Conservation (phyloP, 345 rosid species). For the Gossypium anomalum region DNA sequence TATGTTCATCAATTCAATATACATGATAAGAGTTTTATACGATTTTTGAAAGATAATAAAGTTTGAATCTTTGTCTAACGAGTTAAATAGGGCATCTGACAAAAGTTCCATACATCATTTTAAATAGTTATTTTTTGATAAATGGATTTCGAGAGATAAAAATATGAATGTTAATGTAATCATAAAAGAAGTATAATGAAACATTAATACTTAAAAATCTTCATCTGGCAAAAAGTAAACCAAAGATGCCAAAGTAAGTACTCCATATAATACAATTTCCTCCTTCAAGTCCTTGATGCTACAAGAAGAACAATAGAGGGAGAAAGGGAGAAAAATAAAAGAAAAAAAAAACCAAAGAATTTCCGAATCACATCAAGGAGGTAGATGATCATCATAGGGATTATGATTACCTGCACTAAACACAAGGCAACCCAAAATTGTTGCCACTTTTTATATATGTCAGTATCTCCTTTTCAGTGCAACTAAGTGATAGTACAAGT, state of each 20-base stretch:
- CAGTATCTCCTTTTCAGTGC: conserved; percentile 22
- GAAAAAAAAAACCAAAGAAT: conserved; percentile 4
- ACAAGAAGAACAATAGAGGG: conserved; percentile 13
- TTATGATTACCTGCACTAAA: conserved; percentile 22
- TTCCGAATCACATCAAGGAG: conserved; percentile 22
- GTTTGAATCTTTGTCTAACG: no score
- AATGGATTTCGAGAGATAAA: neutral
- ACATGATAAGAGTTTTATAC: neutral
- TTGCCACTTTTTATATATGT: conserved; percentile 14
- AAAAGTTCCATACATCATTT: no score
- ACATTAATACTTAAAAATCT: neutral
- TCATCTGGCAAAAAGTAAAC: neutral
- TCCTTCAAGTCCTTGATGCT: conserved; percentile 5
- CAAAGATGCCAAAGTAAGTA: neutral
- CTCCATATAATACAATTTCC: neutral
- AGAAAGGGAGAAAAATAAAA: neutral
- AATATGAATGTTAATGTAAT: neutral
- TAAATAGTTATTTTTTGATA: neutral
- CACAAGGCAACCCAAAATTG: conserved; percentile 17
- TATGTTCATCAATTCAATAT: no score
- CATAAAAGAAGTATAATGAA: neutral
- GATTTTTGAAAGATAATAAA: no score
- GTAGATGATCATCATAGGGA: conserved; percentile 13
- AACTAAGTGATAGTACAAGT: conserved; percentile 22
- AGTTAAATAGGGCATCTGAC: no score